Evolutionary conservation across 73 alveolate species (phyloP).

Genomic region (Halteria grandinella): DNA sequence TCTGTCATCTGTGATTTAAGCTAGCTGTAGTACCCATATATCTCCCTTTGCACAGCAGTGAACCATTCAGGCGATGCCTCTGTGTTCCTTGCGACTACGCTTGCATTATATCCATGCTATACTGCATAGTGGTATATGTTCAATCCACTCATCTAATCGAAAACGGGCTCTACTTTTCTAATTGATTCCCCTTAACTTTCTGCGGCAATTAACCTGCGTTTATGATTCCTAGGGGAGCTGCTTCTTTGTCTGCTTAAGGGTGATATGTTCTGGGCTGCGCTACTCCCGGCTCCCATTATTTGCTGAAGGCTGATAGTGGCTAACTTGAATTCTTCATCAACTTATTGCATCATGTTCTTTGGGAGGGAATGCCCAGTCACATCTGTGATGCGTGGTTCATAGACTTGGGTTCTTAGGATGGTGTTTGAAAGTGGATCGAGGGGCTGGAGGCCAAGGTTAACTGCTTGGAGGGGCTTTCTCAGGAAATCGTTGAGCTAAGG

Average conservation of each 20-base stretch:
- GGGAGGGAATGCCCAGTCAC: too few relatives aligned
- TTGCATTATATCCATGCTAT: not conserved
- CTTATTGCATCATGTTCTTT: not conserved
- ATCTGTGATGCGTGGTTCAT: too few relatives aligned
- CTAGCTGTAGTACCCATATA: constrained; percentile 18
- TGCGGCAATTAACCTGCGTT: not conserved
- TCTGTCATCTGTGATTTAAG: constrained; percentile 7
- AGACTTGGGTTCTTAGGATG: not conserved
- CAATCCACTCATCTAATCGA: constrained; percentile 46
- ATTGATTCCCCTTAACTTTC: not conserved
- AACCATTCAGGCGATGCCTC: constrained; percentile 43
- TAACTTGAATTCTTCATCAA: constrained; percentile 26
- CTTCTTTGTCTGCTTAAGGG: not conserved
- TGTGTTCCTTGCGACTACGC: constrained; percentile 23
- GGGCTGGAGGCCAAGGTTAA: constrained; percentile 31
- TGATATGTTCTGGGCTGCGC: constrained; percentile 33
- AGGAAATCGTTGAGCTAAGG: constrained; percentile 29
- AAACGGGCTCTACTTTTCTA: constrained; percentile 14
- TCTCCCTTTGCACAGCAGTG: constrained; percentile 16
- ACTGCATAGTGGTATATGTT: constrained; percentile 41
- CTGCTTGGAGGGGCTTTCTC: not conserved
- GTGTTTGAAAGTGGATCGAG: constrained; percentile 3
- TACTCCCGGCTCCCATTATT: constrained; percentile 42
- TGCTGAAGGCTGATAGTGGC: constrained; percentile 38
- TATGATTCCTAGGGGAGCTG: not conserved